Conservation (phyloP, 2,329 filamentous ascomycete species). For the Diaporthe sp. region DNA sequence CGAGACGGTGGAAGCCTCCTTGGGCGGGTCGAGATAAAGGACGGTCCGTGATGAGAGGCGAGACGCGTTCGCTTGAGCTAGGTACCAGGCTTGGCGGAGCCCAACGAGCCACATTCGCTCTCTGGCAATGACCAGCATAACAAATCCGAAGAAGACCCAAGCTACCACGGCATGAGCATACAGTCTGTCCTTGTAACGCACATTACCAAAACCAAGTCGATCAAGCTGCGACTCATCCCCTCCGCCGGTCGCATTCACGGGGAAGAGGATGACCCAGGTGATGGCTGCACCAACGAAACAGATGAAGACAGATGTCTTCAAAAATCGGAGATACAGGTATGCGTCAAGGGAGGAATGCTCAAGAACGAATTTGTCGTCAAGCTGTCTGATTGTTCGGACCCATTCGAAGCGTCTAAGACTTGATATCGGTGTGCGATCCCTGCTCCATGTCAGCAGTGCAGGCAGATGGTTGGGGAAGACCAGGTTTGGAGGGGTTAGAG, state of each 20-base stretch:
- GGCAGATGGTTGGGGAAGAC: background rate
- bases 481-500: background rate
- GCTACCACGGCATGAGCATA: conserved; percentile 87
- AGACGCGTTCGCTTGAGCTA: conserved; percentile 85
- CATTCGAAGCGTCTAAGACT: conserved; percentile 42
- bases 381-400: conserved; percentile 38
- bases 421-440: conserved; percentile 40
- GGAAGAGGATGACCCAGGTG: conserved; percentile 88
- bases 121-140: conserved; percentile 90
- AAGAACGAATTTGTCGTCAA: conserved; percentile 57
- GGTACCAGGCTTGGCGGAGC: conserved; percentile 91
- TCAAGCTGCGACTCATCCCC: conserved; percentile 75
- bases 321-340: conserved; percentile 90
- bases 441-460: conserved; percentile 16
- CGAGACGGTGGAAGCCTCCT: conserved; percentile 79
- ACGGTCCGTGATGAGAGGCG: conserved; percentile 93
- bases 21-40: conserved; percentile 89
- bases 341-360: conserved; percentile 94
- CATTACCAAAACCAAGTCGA: conserved; percentile 68
- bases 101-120: conserved; percentile 96
- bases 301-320: conserved; percentile 82
- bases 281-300: conserved; percentile 85
- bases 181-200: conserved; percentile 73
- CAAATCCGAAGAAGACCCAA: conserved; percentile 88
- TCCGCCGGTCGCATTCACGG: conserved; percentile 87